phyloP scores from a whole-genome alignment of 352 stramenopile genomes.

The Thalassiosira hispida region DNA sequence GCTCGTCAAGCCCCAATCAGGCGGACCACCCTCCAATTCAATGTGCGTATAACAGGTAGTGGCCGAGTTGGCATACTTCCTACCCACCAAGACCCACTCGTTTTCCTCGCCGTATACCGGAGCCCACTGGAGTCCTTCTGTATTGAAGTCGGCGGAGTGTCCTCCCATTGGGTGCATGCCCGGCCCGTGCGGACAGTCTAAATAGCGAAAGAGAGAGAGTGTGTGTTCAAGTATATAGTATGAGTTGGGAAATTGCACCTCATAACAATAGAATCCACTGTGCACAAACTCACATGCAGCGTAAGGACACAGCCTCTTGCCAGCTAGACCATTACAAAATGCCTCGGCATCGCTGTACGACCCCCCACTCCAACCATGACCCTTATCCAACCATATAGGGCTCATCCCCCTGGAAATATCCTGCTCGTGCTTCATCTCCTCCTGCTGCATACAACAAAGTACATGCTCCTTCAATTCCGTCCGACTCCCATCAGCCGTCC shows the following conservation, averaged over 20 bases:
- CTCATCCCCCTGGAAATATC: background rate
- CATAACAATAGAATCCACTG: too few relatives aligned
- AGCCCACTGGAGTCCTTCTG: conserved; percentile 30
- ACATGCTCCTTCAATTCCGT: conserved; percentile 40
- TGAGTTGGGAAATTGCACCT: background rate
- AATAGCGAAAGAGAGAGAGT: background rate
- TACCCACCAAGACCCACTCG: conserved; percentile 36
- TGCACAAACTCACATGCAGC: conserved; percentile 21
- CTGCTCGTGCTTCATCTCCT: background rate
- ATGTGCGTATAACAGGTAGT: conserved; percentile 35
- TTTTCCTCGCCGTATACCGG: conserved; percentile 27
- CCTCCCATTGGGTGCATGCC: conserved; percentile 19
- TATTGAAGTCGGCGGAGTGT: conserved; percentile 40
- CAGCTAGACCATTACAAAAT: conserved; percentile 34
- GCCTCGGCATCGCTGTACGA: conserved; percentile 13
- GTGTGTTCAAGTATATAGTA: background rate
- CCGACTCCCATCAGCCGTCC: conserved; percentile 17
- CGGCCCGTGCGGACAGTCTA: conserved; percentile 33
- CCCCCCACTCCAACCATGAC: conserved; percentile 37
- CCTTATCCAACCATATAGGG: conserved; percentile 30
- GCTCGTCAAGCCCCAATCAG: conserved; percentile 38
- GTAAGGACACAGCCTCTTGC: conserved; percentile 38
- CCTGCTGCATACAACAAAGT: conserved; percentile 23
- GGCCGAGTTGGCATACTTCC: conserved; percentile 31
- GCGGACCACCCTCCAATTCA: conserved; percentile 25